phyloP scores from a whole-genome alignment of 2,329 filamentous ascomycete species.

The Cytospora mali region DNA sequence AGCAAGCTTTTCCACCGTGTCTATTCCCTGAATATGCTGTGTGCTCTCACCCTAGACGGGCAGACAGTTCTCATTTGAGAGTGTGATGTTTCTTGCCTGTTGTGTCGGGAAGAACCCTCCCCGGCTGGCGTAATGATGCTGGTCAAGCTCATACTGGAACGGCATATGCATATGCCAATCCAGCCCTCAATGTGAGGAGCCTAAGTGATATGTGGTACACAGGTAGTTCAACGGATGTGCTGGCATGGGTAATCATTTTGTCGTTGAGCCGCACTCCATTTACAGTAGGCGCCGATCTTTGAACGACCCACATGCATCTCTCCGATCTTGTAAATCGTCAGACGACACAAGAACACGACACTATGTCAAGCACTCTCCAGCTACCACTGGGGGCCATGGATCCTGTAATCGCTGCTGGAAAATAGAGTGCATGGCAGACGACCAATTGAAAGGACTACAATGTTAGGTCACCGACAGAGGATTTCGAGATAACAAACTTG shows the following conservation, averaged over 20 bases:
- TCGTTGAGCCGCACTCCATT: background rate
- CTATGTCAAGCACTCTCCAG: background rate
- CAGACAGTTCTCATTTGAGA: background rate
- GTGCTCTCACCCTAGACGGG: slow-evolving; percentile 3
- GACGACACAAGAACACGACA: background rate
- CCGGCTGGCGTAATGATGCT: too few species aligned
- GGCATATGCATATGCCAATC: too few species aligned
- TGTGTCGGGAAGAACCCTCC: background rate
- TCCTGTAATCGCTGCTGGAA: background rate
- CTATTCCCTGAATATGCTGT: background rate
- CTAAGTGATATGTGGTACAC: too few species aligned
- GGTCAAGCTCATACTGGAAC: too few species aligned
- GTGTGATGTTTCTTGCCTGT: background rate
- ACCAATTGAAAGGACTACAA: background rate
- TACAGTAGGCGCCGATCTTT: background rate
- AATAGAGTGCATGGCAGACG: background rate
- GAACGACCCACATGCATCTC: background rate
- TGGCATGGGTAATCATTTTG: too few species aligned
- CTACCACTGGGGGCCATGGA: background rate
- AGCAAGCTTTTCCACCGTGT: background rate
- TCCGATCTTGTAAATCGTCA: background rate
- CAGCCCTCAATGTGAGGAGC: too few species aligned
- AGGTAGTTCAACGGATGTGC: too few species aligned
- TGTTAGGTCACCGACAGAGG: background rate
- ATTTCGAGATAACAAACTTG: background rate